Evolutionary conservation across 176 grass and related monocot species (phyloP), one percentile per base, ranked within the genome.

Genomic region (Otatea glauca): DNA sequence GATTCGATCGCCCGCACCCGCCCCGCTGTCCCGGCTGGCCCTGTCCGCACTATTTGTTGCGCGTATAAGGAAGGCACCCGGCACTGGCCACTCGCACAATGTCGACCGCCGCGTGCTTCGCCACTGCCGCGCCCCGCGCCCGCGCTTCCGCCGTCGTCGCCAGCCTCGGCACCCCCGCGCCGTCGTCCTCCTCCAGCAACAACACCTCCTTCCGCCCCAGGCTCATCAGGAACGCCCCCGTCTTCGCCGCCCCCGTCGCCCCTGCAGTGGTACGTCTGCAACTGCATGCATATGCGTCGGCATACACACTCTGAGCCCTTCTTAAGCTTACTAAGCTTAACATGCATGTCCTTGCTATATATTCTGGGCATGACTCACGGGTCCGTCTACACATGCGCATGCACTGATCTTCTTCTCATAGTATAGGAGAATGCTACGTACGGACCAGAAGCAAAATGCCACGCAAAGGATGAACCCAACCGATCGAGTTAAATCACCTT

Each of bases 161-260:
- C 42, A 81, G 76, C 75, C 79, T 92, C 88, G 35, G 48, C 80
- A 72, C 81, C 43, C 35, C 68, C 81, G 13, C 58, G 17, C 69
- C 80, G 35, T 82, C 90, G 42, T 68, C 85, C n/a, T 59, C 45
- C 18, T 13, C 55, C 80, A 32, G 6, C 83, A 47, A 24, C 68
- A 39, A 41, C 65, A n/a, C 50, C 10, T 41, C 85, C 68, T 86
- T 69, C 60, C 79, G 83, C 3, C 89, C 85, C 63, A 88, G 85
- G 20, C 89, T 95, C 79, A 85, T 92, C 85, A 84, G 87, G 59
- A 94, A 84, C 77, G 18, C 64, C 11, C 92, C 91, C 7, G 92
- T 94, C 86, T 68, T 86, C 39, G 92, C 91, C 49, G 70, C 90
- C 3, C 79, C 95, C 18, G 47, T 77, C 59, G 10, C 82, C 21